These are phyloP conservation scores for Scedosporium minutisporum DNA, from an alignment of 2,329 filamentous ascomycete genomes.

Conservation along the genomic window DNA sequence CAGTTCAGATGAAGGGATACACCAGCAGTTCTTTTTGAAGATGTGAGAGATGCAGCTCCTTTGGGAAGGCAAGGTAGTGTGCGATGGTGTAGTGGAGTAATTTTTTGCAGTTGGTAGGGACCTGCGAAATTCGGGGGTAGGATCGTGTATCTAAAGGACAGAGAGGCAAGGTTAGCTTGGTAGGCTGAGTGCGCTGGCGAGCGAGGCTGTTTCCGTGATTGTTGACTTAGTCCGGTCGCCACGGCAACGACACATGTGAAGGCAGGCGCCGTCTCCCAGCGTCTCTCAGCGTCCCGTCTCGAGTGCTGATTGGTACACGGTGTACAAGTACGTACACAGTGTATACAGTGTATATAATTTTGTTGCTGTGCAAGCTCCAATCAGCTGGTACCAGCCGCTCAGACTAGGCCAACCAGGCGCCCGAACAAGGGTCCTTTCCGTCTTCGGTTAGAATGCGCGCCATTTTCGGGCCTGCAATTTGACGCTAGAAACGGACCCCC, in stretches of 20 bases:
- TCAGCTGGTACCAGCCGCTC: not conserved
- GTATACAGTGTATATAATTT: too few species aligned
- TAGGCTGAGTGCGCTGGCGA: not conserved
- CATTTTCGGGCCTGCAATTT: not conserved
- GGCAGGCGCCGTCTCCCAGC: not conserved
- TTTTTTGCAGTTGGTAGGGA: not conserved
- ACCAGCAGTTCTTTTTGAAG: not conserved
- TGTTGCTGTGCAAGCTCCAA: too few species aligned
- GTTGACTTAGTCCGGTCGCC: not conserved
- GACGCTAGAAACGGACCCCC: not conserved
- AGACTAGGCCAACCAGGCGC: not conserved
- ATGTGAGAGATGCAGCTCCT: not conserved
- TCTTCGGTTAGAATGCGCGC: not conserved
- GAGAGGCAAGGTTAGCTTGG: not conserved
- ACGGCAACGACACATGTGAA: not conserved
- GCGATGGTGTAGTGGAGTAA: not conserved
- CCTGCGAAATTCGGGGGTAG: not conserved
- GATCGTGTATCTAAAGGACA: conserved; percentile 1
- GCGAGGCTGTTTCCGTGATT: not conserved
- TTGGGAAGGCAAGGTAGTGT: not conserved
- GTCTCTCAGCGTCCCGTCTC: not conserved
- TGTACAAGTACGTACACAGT: not conserved
- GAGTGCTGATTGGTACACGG: not conserved
- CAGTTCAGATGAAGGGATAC: not conserved
- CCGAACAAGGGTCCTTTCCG: not conserved